Base-by-base conservation (phyloP, 2,329 filamentous ascomycete species). In the Drechslerella dactyloides region DNA sequence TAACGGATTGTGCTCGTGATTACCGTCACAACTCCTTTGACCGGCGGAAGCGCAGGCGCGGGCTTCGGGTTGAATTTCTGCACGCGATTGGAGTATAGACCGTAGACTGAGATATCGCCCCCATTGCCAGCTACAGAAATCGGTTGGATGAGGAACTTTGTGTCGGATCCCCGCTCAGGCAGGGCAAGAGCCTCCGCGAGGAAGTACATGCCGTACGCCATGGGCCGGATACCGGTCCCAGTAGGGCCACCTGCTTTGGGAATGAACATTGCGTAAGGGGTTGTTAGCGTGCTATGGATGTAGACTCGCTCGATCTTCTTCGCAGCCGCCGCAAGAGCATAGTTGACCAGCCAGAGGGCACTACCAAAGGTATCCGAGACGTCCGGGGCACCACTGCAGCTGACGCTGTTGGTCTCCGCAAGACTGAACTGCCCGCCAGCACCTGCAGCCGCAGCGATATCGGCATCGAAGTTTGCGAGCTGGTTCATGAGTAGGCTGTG, bases 311-410 rank as follows among this genome's bases (percentile, higher is more conserved):
- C 78, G 0, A 80, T 79, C 56, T 81, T 80, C n/a, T 78, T 76
- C 1, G 77, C 76, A 15, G 80, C 80, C 55, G 81, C 80, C 40
- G 79, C 77, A 15, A 81, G 75, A 42, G 80, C 77, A 0, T 77
- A 79, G 54, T 81, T 79, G 8, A 79, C 76, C 15, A 79, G 78
- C 80, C 80, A 81, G 1, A 81, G 75, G 0, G 80, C 80, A 61
- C 81, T 78, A 0, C 79, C 79, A 59, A 81, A 81, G 0, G 79
- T 80, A 68, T 81, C 80, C 1, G 78, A 79, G n/a, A 81, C 79
- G 62, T 78, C 77, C 0, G 79, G 79, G 24, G 77, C 77, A 6
- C 80, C 80, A n/a, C 76, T 77, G 69, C 80, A 81, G 4, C 80
- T 78, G 53, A 81, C 79, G 2, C 78, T 79, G 76, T 81, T 81